phyloP scores from a whole-genome alignment of 805 yeast species.

The Dipodascopsis uninucleata region DNA sequence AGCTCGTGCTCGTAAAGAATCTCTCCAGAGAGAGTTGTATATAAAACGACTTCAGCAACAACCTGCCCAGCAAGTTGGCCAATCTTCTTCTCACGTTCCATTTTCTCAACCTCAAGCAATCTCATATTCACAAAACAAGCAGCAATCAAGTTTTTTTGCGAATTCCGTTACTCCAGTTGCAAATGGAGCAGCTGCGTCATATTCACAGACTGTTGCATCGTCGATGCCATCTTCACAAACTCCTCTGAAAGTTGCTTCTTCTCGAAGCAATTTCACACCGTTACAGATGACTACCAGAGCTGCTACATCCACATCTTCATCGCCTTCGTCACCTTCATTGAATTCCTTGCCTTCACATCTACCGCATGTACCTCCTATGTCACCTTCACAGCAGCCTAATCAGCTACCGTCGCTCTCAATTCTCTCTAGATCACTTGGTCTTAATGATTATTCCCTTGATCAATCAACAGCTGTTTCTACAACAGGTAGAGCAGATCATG shows the following conservation, averaged over 20 bases:
- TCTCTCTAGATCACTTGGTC: conserved; percentile 3
- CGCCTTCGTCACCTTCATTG: conserved; percentile 2
- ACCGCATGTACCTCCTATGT: background rate
- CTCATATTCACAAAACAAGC: too few species aligned
- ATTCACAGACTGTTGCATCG: background rate
- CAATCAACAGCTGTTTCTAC: background rate
- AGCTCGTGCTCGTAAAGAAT: conserved; percentile 26
- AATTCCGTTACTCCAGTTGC: background rate
- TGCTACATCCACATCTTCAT: background rate
- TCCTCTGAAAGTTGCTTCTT: too few species aligned
- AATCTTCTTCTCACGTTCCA: background rate
- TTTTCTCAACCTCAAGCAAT: too few species aligned
- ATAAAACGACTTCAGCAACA: conserved; percentile 24
- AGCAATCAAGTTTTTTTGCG: too few species aligned
- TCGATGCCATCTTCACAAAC: background rate
- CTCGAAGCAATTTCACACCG: too few species aligned
- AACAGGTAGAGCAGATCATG: background rate
- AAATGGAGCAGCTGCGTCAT: background rate
- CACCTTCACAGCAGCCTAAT: conserved; percentile 3
- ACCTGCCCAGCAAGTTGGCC: conserved; percentile 14
- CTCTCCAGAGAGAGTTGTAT: conserved; percentile 18
- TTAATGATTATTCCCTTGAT: conserved; percentile 3
- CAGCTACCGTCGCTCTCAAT: background rate
- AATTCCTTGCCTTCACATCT: background rate
- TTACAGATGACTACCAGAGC: too few species aligned